Evolutionary conservation across 768 basidiomycete species (phyloP).

Genomic region (Tulasnella sp.): DNA sequence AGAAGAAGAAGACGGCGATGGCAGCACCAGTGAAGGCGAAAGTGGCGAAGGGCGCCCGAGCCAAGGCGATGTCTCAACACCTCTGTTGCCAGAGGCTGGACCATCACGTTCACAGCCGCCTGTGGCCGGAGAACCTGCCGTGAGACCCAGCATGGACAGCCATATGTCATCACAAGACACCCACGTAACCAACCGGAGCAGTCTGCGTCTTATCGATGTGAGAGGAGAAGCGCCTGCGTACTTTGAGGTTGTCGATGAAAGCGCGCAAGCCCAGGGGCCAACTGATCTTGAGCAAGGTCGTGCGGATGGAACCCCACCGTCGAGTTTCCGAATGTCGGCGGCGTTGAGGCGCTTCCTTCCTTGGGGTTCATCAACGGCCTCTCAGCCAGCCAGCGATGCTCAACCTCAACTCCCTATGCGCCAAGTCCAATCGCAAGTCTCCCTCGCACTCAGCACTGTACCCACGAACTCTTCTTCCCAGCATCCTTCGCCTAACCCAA

Average conservation of each 20-base stretch:
- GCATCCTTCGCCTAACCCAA: background rate
- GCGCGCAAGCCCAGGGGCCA: background rate
- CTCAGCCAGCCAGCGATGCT: background rate
- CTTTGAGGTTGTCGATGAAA: slow-evolving; percentile 47
- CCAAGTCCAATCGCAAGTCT: slow-evolving; percentile 13
- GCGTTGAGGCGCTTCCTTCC: slow-evolving; percentile 23
- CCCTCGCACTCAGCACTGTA: slow-evolving; percentile 36
- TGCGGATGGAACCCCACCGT: background rate
- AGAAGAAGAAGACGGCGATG: background rate
- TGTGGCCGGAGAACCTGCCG: background rate
- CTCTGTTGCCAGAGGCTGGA: slow-evolving; percentile 10
- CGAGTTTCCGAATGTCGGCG: slow-evolving; percentile 10
- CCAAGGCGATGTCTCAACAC: slow-evolving; percentile 8
- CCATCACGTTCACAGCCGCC: background rate
- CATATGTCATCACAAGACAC: slow-evolving; percentile 18
- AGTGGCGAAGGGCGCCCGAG: background rate
- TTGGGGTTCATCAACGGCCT: slow-evolving; percentile 12
- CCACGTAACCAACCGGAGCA: slow-evolving; percentile 17
- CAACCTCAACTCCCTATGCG: background rate
- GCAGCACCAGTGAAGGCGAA: background rate
- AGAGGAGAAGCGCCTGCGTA: slow-evolving; percentile 67
- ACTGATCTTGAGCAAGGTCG: background rate
- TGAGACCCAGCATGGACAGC: slow-evolving; percentile 25
- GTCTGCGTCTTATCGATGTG: slow-evolving; percentile 35
- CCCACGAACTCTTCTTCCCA: slow-evolving; percentile 13